Evolutionary conservation across 2,329 filamentous ascomycete species (phyloP).

Genomic region (Aspergillus sp.): DNA sequence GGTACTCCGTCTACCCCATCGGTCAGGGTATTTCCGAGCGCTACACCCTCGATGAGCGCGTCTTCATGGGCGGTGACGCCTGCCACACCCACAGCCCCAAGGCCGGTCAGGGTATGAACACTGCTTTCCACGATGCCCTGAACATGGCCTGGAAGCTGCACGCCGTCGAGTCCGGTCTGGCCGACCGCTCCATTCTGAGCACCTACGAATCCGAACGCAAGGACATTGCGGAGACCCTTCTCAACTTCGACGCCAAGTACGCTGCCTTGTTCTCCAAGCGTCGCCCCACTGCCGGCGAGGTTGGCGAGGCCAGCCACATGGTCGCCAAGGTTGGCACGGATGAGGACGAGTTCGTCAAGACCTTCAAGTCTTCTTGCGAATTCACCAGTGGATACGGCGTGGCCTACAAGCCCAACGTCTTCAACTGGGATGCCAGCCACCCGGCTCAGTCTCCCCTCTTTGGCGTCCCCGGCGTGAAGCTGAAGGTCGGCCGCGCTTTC

Average conservation of each 20-base stretch:
- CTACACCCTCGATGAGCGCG: constrained; percentile 63
- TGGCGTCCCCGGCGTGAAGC: constrained; percentile 62
- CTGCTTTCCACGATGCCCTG: constrained; percentile 63
- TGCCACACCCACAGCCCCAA: constrained; percentile 66
- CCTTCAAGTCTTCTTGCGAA: constrained; percentile 87
- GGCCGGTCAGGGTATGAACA: constrained; percentile 65
- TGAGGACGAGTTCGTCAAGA: constrained; percentile 76
- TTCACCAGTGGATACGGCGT: constrained; percentile 93
- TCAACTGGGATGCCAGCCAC: constrained; percentile 80
- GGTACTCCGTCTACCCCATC: constrained; percentile 66
- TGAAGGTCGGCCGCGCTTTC: constrained; percentile 73
- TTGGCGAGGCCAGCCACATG: constrained; percentile 61
- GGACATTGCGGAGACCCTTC: constrained; percentile 76
- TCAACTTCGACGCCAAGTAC: constrained; percentile 86
- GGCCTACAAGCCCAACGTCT: constrained; percentile 73
- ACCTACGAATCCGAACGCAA: constrained; percentile 88
- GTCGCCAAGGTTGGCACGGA: constrained; percentile 26
- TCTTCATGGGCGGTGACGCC: constrained; percentile 65
- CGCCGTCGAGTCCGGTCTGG: constrained; percentile 80
- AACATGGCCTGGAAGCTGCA: constrained; percentile 98
- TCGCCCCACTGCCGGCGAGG: constrained; percentile 69
- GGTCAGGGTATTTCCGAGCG: constrained; percentile 65
- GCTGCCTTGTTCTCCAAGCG: constrained; percentile 84
- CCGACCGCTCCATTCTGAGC: constrained; percentile 69
- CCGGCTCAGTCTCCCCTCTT: constrained; percentile 69